A percentile compares a stretch with the other conserved stretches of the same genome.
Conservation (phyloP, 2,329 filamentous ascomycete genomes). For the Fusarium sp. region DNA sequence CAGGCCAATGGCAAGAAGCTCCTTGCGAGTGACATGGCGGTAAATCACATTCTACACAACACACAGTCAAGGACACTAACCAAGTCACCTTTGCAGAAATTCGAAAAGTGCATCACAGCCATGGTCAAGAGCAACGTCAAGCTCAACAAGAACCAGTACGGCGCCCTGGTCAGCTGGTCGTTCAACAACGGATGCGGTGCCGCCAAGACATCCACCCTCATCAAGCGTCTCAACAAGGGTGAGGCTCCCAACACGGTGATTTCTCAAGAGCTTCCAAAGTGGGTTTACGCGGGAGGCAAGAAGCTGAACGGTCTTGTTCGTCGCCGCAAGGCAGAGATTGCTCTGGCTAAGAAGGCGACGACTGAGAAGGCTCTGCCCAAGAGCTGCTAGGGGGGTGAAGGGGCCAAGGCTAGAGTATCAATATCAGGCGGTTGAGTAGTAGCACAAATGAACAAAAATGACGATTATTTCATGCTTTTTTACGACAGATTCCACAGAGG, state of each 20-base stretch:
- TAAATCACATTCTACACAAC: neutral
- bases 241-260: slow-evolving; percentile 51
- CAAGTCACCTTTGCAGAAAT: neutral
- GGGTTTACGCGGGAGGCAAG: slow-evolving; percentile 56
- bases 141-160: slow-evolving; percentile 62
- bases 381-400: neutral
- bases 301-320: slow-evolving; percentile 55
- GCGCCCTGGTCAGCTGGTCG: slow-evolving; percentile 62
- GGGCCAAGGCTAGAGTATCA: neutral
- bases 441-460: neutral
- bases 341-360: slow-evolving; percentile 43
- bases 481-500: neutral
- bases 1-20: slow-evolving; percentile 54
- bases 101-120: slow-evolving; percentile 14
- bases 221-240: slow-evolving; percentile 30
- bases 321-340: slow-evolving; percentile 59
- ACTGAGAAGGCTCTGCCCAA: slow-evolving; percentile 25
- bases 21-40: slow-evolving; percentile 43
- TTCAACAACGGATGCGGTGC: slow-evolving; percentile 63
- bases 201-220: slow-evolving; percentile 53
- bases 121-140: slow-evolving; percentile 10
- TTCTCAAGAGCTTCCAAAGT: slow-evolving; percentile 60
- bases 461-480: too few relatives aligned
- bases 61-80: neutral
- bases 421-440: neutral